These are phyloP conservation scores for Psophocarpus tetragonolobus DNA, from an alignment of 306 rosid species.

Conservation along the genomic window DNA sequence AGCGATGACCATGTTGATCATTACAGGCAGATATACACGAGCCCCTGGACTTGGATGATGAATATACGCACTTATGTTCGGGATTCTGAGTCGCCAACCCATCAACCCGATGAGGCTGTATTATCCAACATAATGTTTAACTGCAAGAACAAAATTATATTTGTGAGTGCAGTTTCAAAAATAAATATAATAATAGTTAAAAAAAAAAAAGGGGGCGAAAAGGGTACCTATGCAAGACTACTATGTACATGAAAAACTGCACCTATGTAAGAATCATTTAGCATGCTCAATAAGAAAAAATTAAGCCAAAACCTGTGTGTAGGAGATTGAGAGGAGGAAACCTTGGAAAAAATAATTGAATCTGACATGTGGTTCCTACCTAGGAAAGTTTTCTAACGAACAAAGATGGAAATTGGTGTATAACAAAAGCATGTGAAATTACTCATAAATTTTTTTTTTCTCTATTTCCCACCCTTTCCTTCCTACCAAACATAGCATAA, in stretches of 20 bases:
- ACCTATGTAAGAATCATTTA: not conserved
- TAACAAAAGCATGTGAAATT: slow-evolving; percentile 17
- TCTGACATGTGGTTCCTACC: not conserved
- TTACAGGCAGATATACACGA: not conserved
- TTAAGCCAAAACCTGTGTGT: not conserved
- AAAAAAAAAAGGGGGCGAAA: not conserved
- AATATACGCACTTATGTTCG: not conserved
- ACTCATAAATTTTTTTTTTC: too few relatives aligned
- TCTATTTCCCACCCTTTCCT: too few relatives aligned
- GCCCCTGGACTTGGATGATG: not conserved
- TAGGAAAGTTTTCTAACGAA: not conserved
- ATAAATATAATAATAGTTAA: not conserved
- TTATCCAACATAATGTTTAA: not conserved
- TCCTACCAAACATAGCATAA: too few relatives aligned
- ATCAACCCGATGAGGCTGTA: not conserved
- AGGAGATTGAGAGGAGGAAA: not conserved
- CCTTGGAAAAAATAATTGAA: not conserved
- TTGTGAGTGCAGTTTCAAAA: not conserved
- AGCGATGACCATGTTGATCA: not conserved
- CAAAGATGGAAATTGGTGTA: slow-evolving; percentile 8
- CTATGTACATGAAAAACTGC: not conserved
- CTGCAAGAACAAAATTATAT: not conserved
- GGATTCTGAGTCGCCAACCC: slow-evolving; percentile 4
- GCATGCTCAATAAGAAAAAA: not conserved
- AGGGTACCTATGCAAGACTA: not conserved